phyloP scores from a whole-genome alignment of 139 green algal genomes.

The Chara braunii region DNA sequence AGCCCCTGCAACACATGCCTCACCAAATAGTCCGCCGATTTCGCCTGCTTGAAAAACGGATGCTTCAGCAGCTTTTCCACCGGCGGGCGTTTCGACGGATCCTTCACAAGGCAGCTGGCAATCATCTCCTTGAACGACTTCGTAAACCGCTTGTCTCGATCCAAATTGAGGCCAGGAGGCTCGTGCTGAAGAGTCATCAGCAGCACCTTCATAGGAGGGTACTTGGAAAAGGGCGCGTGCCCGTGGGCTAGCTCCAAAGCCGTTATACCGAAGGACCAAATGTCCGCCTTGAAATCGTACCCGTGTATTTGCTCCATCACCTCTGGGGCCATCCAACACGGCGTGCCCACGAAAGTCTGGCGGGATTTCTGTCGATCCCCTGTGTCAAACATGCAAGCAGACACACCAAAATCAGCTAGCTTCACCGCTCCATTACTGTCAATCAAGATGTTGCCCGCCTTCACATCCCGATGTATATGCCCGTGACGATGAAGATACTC shows the following conservation, averaged over 20 bases:
- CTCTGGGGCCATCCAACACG: conserved; percentile 98
- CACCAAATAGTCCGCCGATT: conserved; percentile 63
- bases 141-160: conserved; percentile 52
- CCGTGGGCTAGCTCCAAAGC: conserved; percentile 95
- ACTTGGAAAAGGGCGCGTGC: conserved; percentile 96
- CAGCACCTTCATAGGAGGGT: conserved; percentile 94
- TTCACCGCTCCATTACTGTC: conserved; percentile 76
- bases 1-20: conserved; percentile 70
- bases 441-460: conserved; percentile 98
- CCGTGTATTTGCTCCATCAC: conserved; percentile 88
- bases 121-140: conserved; percentile 85
- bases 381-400: conserved; percentile 73
- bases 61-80: conserved; percentile 90
- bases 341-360: conserved; percentile 74
- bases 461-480: conserved; percentile 95
- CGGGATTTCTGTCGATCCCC: conserved; percentile 18
- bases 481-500: conserved; percentile 92
- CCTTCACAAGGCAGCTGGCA: conserved; percentile 89
- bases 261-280: conserved; percentile 99
- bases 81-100: conserved; percentile 74
- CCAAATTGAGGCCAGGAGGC: conserved; percentile 75
- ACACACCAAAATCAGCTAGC: conserved; percentile 95
- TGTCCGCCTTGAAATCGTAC: conserved; percentile 72
- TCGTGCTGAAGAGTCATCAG: conserved; percentile 94
- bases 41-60: conserved; percentile 92